Base-by-base conservation (phyloP, 179 eudicot genomes). In the Beta corolliflora region DNA sequence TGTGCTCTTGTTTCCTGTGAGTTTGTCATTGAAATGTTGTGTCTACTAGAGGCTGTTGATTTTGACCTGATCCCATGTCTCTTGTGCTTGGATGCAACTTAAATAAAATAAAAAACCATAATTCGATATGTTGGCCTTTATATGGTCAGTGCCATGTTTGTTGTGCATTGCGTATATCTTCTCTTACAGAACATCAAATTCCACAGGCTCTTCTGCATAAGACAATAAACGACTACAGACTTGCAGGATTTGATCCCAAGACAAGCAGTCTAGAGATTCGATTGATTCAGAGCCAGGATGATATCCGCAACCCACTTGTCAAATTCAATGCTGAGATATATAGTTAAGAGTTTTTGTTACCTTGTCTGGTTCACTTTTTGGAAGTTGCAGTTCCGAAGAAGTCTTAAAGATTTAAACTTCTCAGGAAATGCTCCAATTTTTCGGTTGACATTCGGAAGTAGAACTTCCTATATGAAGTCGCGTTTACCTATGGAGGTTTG, bases 231-330 rank as follows among this genome's bases (percentile, higher is more conserved):
- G 98, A 93, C 85, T 95, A 95, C 82, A 79, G 79, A 76, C 77
- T 25, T 59, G 95, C 89, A 55, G 98, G 98, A 73, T 92, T 89
- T 73, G 93, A 94, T 81, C 91, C 91, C 75, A 87, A 87, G 73
- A 88, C 93, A 10, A 95, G 97, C 90, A 95, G 98, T 84, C 89
- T 95, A 82, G 98, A 95, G 85, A 92, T 95, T 81, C 93, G 98
- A 77, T 83, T 95, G 85, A 89, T 93, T 76, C 98, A 95, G 81
- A 93, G 95, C 87, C 97, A 88, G 79, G 98, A 91, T 31, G 97
- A 89, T 76, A 92, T 95, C 77, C 92, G 95, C 82, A 86, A 90
- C 81, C 97, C 98, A 7, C 85, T 91, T 81, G 87, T 95, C 83
- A 91, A 83, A 78, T 90, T 83, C 87, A 87, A 77, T 75, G 92